phyloP scores from a whole-genome alignment of 1,139 yeast species.

The Yamadazyma songkhlaensis region DNA sequence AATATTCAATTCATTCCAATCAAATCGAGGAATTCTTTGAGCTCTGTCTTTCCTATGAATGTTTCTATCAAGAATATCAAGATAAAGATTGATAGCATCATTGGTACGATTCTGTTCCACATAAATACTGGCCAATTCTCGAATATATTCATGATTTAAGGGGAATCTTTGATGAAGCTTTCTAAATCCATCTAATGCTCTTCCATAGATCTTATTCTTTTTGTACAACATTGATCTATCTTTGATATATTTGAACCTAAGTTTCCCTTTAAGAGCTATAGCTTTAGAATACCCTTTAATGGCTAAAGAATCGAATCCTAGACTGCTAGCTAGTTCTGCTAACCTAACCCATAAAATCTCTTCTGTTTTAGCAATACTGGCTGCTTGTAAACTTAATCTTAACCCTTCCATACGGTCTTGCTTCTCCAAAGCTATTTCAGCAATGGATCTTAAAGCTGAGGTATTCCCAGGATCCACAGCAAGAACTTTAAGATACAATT shows the following conservation, averaged over 20 bases:
- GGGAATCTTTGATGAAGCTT: constrained; percentile 63
- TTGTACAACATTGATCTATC: constrained; percentile 66
- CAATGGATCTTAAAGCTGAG: constrained; percentile 81
- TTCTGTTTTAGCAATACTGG: constrained; percentile 66
- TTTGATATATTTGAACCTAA: constrained; percentile 52
- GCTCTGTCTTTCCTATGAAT: constrained; percentile 19
- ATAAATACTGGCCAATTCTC: constrained; percentile 75
- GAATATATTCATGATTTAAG: constrained; percentile 55
- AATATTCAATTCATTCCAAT: constrained; percentile 87
- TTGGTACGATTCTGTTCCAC: constrained; percentile 70
- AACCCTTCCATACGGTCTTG: constrained; percentile 73
- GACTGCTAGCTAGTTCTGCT: constrained; percentile 69
- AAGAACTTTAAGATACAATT: constrained; percentile 69
- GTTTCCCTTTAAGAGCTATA: constrained; percentile 51
- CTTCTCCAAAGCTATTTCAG: constrained; percentile 73
- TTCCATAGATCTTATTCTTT: constrained; percentile 58
- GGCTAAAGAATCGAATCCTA: constrained; percentile 79
- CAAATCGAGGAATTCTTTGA: constrained; percentile 41
- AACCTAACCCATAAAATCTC: constrained; percentile 81
- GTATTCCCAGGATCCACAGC: constrained; percentile 73
- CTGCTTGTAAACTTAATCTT: constrained; percentile 59
- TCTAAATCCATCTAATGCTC: constrained; percentile 76
- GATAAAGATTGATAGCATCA: constrained; percentile 80
- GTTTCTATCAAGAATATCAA: constrained; percentile 61
- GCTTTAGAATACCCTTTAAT: constrained; percentile 79